These are phyloP conservation scores for Neurospora tetraspora DNA, from an alignment of 495 filamentous ascomycete genomes.

Conservation along the genomic window DNA sequence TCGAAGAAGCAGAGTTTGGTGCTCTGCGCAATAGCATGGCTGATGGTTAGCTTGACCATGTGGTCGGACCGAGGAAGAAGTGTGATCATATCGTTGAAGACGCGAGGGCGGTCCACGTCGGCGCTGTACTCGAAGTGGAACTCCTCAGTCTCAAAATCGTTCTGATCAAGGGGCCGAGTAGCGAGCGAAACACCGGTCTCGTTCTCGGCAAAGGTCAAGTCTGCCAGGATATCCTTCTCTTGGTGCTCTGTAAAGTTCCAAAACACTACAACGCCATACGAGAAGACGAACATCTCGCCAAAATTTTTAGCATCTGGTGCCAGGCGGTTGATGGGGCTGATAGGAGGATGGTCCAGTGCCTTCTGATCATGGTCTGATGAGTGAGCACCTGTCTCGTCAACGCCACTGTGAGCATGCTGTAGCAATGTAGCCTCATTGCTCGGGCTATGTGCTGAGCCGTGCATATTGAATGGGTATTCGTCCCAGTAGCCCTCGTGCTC, in stretches of 20 bases:
- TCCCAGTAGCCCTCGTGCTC: slow-evolving; percentile 75
- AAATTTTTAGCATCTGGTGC: slow-evolving; percentile 59
- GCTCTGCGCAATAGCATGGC: slow-evolving; percentile 93
- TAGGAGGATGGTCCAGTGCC: slow-evolving; percentile 19
- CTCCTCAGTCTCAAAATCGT: slow-evolving; percentile 95
- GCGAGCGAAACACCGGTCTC: slow-evolving; percentile 49
- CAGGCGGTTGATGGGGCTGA: slow-evolving; percentile 39
- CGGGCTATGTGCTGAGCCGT: slow-evolving; percentile 1
- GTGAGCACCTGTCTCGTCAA: neutral
- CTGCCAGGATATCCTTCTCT: slow-evolving; percentile 93
- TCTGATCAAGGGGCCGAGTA: slow-evolving; percentile 61
- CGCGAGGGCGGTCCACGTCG: slow-evolving; percentile 70
- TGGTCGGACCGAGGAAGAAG: slow-evolving; percentile 80
- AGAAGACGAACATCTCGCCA: slow-evolving; percentile 97
- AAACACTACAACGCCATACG: slow-evolving; percentile 94
- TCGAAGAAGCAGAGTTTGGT: slow-evolving; percentile 97
- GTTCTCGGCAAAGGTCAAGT: slow-evolving; percentile 79
- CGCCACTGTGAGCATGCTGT: slow-evolving; percentile 3
- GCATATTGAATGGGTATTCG: slow-evolving; percentile 18
- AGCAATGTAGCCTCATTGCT: slow-evolving; percentile 5
- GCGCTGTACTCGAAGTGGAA: slow-evolving; percentile 97
- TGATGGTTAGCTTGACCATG: slow-evolving; percentile 97
- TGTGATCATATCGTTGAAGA: slow-evolving; percentile 99
- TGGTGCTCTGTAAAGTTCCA: slow-evolving; percentile 96
- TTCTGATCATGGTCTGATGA: slow-evolving; percentile 7